These are phyloP conservation scores for Pseudozyma thailandica DNA, from an alignment of 1,284 basidiomycete species.

Conservation along the genomic window DNA sequence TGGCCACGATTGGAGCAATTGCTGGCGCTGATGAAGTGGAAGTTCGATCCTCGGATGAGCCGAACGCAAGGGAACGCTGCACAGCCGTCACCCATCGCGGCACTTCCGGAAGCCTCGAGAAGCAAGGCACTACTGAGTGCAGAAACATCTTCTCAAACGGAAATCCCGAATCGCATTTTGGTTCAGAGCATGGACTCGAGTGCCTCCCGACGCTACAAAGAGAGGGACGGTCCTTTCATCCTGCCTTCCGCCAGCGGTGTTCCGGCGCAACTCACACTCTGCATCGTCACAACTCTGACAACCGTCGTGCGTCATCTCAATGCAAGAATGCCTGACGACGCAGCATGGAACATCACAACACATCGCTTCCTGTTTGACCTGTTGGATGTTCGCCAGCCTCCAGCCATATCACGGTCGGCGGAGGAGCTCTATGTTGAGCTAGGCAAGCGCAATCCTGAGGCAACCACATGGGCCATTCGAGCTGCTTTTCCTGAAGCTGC, in stretches of 20 bases:
- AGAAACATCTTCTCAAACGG: not conserved
- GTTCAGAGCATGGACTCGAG: not conserved
- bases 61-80: not conserved
- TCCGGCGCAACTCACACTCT: constrained; percentile 26
- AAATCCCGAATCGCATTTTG: not conserved
- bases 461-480: constrained; percentile 19
- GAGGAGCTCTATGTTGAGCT: constrained; percentile 18
- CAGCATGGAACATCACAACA: constrained; percentile 35
- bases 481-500: constrained; percentile 9
- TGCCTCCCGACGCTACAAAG: not conserved
- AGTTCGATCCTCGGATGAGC: constrained; percentile 22
- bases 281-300: constrained; percentile 27
- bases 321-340: constrained; percentile 23
- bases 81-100: too few species aligned
- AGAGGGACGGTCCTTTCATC: constrained; percentile 20
- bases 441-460: constrained; percentile 17
- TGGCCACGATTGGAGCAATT: constrained; percentile 57
- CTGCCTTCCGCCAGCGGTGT: constrained; percentile 18
- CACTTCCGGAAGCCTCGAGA: too few species aligned
- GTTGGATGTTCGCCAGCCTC: constrained; percentile 32
- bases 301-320: constrained; percentile 14
- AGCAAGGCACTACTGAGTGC: not conserved
- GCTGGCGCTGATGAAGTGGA: constrained; percentile 28
- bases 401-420: constrained; percentile 7
- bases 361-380: constrained; percentile 13